A percentile compares a stretch with the other conserved stretches of the same genome.
phyloP scores from a whole-genome alignment of 305 asterid species.

The Fraxinus sp. region DNA sequence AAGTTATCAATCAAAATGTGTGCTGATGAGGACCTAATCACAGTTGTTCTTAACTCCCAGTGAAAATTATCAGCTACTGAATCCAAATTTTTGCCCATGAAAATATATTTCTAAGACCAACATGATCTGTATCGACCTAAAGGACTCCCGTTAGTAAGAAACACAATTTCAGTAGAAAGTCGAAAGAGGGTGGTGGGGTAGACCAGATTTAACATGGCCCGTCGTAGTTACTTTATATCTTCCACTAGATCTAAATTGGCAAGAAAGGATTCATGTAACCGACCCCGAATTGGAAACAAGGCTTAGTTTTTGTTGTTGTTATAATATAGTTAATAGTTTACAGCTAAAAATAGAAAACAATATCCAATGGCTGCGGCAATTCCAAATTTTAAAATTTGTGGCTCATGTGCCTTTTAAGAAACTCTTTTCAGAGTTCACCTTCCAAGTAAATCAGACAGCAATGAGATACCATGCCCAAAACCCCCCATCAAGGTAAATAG shows the following conservation, averaged over 20 bases:
- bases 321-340: background rate
- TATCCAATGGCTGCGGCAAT: constrained; percentile 1
- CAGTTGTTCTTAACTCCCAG: background rate
- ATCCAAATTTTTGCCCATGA: background rate
- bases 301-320: background rate
- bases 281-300: background rate
- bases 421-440: constrained; percentile 14
- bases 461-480: constrained; percentile 14
- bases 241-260: background rate
- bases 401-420: background rate
- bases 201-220: background rate
- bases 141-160: background rate
- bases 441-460: constrained; percentile 9
- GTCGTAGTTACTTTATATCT: background rate
- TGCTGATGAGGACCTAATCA: constrained; percentile 14
- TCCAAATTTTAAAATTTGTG: background rate
- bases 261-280: background rate
- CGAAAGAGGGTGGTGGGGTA: background rate
- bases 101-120: constrained; percentile 13
- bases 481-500: background rate
- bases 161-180: background rate
- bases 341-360: background rate
- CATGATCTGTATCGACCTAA: background rate
- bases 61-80: constrained; percentile 16
- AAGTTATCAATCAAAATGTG: constrained; percentile 17